Conservation (phyloP, 2,329 filamentous ascomycete species). For the Venturia asperata region DNA sequence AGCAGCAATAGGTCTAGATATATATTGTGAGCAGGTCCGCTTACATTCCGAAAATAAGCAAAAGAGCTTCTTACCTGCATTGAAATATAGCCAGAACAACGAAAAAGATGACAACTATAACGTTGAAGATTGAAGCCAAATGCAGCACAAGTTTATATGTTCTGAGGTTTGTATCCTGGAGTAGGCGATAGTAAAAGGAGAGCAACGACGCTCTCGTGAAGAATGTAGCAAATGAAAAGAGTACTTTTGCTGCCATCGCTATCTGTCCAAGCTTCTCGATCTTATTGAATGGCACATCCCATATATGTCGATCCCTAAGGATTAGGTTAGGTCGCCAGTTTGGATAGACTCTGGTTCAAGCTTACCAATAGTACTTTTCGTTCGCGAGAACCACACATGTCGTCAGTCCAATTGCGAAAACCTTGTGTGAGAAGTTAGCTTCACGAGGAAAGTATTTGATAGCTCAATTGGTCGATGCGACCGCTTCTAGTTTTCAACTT, state of each 20-base stretch:
- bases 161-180: slow-evolving; percentile 34
- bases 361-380: slow-evolving; percentile 35
- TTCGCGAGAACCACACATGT: slow-evolving; percentile 38
- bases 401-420: slow-evolving; percentile 35
- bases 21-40: neutral
- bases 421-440: slow-evolving; percentile 22
- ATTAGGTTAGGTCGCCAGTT: slow-evolving; percentile 20
- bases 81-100: slow-evolving; percentile 34
- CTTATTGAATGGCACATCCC: slow-evolving; percentile 32
- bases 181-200: slow-evolving; percentile 41
- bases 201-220: slow-evolving; percentile 40
- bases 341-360: neutral
- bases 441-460: neutral
- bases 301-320: slow-evolving; percentile 29
- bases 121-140: slow-evolving; percentile 31
- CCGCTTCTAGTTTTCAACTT: slow-evolving; percentile 17
- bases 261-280: slow-evolving; percentile 24
- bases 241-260: slow-evolving; percentile 37
- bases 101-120: slow-evolving; percentile 35
- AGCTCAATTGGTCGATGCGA: neutral
- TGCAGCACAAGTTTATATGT: slow-evolving; percentile 38
- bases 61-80: slow-evolving; percentile 29
- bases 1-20: slow-evolving; percentile 31
- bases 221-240: slow-evolving; percentile 37
- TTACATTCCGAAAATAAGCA: too few species aligned